Base-by-base conservation (phyloP, 805 yeast genomes). In the Barnettozyma wickerhamii region DNA sequence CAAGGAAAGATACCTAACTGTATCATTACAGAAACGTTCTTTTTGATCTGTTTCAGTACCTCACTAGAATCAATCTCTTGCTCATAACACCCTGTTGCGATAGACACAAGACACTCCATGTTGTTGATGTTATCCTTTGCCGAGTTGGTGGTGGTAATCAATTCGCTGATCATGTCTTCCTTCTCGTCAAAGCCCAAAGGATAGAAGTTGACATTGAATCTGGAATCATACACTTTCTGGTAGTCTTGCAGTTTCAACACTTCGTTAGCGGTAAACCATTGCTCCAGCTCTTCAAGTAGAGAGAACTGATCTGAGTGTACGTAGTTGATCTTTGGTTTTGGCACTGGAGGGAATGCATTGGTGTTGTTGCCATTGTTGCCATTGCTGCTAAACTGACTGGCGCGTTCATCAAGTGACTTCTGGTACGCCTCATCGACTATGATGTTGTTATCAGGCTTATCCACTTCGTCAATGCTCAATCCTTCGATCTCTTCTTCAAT, bases 241-340 rank as follows among this genome's bases (percentile, higher is more conserved):
- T 33, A 40, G 1, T 18, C 13, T 1, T 20, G n/a, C 4, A 55
- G 33, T 19, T 47, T 43, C 2, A 7, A 13, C 32, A 49, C 34
- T 30, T 66, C 71, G 4, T 58, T 48, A 2, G 53, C 30, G 3
- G 64, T 51, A 47, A 72, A 75, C 79, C 79, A 74, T 28, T 71
- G 69, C 9, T 66, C 63, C 13, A 75, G 37, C 46, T 79, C 84
- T 1, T 57, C 56, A 12, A 46, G 43, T 14, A 75, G 54, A 2
- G 53, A 42, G 10, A 64, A 60, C 1, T 54, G 50, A 37, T 73
- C 77, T 5, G 55, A 35, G 42, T 64, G 66, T 4, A 60, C 53
- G 60, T 73, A 80, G 6, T 67, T 59, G 6, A 79, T 54, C 20
- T 64, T 65, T 0, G 80, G 77, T 40, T 59, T 62, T 13, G 66